These are phyloP conservation scores for Claviceps citrina DNA, from an alignment of 2,329 filamentous ascomycete genomes.

Conservation along the genomic window DNA sequence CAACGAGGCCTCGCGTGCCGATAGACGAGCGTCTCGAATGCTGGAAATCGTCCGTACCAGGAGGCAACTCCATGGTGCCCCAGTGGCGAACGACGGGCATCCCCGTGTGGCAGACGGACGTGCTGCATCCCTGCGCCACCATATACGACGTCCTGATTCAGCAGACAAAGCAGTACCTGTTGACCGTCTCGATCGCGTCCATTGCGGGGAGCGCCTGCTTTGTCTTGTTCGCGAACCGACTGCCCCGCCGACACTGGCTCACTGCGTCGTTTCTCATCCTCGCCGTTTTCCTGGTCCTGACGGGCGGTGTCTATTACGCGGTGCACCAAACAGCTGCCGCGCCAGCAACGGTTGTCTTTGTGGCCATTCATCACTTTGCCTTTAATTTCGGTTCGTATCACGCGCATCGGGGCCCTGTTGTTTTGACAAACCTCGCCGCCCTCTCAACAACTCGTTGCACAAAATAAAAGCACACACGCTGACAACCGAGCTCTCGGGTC, in stretches of 20 bases:
- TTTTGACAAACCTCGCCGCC: too few relatives aligned
- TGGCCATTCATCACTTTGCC: constrained; percentile 37
- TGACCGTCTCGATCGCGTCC: constrained; percentile 36
- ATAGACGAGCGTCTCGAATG: constrained; percentile 27
- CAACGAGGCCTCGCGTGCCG: constrained; percentile 17
- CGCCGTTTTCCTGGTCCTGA: constrained; percentile 31
- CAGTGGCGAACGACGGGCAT: constrained; percentile 24
- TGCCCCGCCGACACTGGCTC: constrained; percentile 34
- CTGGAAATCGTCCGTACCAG: constrained; percentile 29
- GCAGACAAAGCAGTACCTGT: constrained; percentile 36
- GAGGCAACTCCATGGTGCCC: constrained; percentile 29
- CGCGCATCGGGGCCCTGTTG: too few relatives aligned
- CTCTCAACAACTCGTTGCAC: too few relatives aligned
- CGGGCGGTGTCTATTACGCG: constrained; percentile 34
- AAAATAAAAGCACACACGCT: too few relatives aligned
- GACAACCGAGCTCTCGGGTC: too few relatives aligned
- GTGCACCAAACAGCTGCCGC: constrained; percentile 26
- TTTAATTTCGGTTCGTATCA: constrained; percentile 36
- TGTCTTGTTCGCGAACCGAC: constrained; percentile 30
- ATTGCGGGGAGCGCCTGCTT: constrained; percentile 35
- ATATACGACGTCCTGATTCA: constrained; percentile 36
- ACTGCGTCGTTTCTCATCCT: constrained; percentile 33
- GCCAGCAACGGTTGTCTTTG: constrained; percentile 32
- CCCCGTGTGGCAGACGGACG: constrained; percentile 35
- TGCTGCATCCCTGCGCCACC: constrained; percentile 32